These are phyloP conservation scores for Sarcocystis neurona DNA, from an alignment of 169 alveolate species.

Conservation along the genomic window DNA sequence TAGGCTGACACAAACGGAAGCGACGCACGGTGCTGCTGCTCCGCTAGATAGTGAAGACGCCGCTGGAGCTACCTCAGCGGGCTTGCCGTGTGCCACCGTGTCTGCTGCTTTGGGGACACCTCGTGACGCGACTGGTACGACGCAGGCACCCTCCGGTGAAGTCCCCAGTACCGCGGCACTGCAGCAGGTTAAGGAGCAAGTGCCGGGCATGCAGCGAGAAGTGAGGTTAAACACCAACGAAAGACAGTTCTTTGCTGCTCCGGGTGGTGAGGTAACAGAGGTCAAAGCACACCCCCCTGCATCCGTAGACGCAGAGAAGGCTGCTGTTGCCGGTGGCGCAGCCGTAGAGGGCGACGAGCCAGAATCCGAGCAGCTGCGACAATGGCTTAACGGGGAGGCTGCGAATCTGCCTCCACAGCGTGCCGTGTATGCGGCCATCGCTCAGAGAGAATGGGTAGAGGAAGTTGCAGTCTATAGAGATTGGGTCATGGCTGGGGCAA, in stretches of 20 bases:
- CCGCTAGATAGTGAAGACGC: neutral
- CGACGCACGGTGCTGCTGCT: neutral
- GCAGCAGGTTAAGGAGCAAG: neutral
- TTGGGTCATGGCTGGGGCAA: slow-evolving; percentile 63
- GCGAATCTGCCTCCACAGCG: slow-evolving; percentile 34
- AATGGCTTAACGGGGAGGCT: slow-evolving; percentile 30
- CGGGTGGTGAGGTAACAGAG: too few relatives aligned
- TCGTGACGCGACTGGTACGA: neutral
- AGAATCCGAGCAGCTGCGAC: slow-evolving; percentile 20
- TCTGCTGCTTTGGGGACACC: neutral
- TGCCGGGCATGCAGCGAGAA: neutral
- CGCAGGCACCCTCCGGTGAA: neutral
- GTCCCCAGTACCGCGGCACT: neutral
- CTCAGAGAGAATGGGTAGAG: slow-evolving; percentile 37
- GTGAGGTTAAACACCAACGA: too few relatives aligned
- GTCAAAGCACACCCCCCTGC: too few relatives aligned
- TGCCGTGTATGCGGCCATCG: slow-evolving; percentile 39
- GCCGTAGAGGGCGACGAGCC: neutral
- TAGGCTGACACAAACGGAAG: too few relatives aligned
- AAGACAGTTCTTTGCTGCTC: too few relatives aligned
- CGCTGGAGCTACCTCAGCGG: neutral
- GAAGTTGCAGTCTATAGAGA: slow-evolving; percentile 54
- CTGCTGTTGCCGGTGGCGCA: neutral
- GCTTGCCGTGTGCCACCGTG: neutral
- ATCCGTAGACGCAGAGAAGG: neutral